These are phyloP conservation scores for Sonneratia alba DNA, from an alignment of 345 rosid species.

Conservation along the genomic window DNA sequence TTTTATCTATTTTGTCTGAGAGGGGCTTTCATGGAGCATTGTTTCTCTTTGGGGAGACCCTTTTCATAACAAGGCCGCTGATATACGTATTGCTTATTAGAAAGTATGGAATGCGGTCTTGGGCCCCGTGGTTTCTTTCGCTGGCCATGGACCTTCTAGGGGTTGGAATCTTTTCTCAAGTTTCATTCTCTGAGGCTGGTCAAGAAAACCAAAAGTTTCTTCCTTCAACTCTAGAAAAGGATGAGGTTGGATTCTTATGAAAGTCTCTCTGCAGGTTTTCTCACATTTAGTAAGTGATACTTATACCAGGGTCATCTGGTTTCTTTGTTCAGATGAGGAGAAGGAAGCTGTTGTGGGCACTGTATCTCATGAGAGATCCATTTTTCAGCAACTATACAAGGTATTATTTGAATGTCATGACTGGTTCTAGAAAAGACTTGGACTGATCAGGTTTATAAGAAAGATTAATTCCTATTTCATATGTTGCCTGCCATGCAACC, in stretches of 20 bases:
- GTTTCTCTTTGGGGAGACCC: slow-evolving; percentile 57
- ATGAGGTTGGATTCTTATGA: slow-evolving; percentile 52
- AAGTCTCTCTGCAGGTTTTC: not conserved
- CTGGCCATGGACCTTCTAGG: slow-evolving; percentile 57
- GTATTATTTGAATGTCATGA: slow-evolving; percentile 18
- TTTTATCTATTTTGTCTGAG: slow-evolving; percentile 50
- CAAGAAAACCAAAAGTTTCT: slow-evolving; percentile 27
- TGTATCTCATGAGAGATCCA: slow-evolving; percentile 93
- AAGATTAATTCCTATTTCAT: not conserved
- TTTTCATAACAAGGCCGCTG: slow-evolving; percentile 71
- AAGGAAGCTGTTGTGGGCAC: slow-evolving; percentile 83
- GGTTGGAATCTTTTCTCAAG: slow-evolving; percentile 38
- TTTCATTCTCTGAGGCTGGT: slow-evolving; percentile 21
- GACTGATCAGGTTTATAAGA: not conserved
- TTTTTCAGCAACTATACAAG: slow-evolving; percentile 82
- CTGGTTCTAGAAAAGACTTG: not conserved
- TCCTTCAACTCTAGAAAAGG: slow-evolving; percentile 48
- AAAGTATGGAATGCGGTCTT: slow-evolving; percentile 68
- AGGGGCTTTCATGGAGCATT: slow-evolving; percentile 57
- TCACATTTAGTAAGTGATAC: not conserved
- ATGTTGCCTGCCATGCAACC: not conserved
- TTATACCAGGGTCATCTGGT: not conserved
- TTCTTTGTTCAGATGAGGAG: slow-evolving; percentile 46
- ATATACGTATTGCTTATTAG: slow-evolving; percentile 77
- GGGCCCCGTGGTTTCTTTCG: slow-evolving; percentile 91